Evolutionary conservation across 805 yeast genomes (phyloP), one percentile per base, ranked within the genome.

Genomic region (Starmerella bombi): DNA sequence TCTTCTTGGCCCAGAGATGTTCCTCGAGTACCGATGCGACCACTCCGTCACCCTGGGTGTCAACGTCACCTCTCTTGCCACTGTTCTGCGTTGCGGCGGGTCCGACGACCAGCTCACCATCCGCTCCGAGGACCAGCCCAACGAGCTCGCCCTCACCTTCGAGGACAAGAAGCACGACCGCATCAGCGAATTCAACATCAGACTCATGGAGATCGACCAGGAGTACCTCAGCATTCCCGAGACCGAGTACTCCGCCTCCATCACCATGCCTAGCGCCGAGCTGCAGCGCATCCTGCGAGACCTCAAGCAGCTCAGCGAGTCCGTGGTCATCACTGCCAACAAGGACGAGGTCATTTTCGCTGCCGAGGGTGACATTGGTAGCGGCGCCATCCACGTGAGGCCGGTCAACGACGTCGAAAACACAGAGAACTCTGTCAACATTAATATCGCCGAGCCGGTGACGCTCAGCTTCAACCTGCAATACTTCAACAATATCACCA

Each of bases 161-260:
- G 98, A 91, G 67, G 97, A 88, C 62, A 74, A 81, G 53, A 75
- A 74, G 63, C 83, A 76, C 63, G 97, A 86, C 57, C 75, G 94
- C 59, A 80, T 88, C 48, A 79, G 93, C 48, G 97, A 88, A 67
- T 91, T 81, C 64, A 72, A 80, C 37, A 71, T 91, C 59, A 85
- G 85, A 61, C 72, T 91, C 59, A 85, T 91, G 94, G 94, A 88
- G 58, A 84, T 91, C 51, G 97, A 91, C 60, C 82, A 93, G 50
- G 97, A 91, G 59, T 82, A 82, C 65, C 73, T 91, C 55, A 78
- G 81, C 54, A 82, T 91, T 59, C 97, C 93, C 53, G 97, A 85
- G 53, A 77, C 86, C 75, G 93, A 83, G 49, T 81, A 80, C 59
- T 93, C 83, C 58, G 75, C 91, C 29, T 76, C 80, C 46, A 70